phyloP scores from a whole-genome alignment of 306 rosid species.

The Senna tora region DNA sequence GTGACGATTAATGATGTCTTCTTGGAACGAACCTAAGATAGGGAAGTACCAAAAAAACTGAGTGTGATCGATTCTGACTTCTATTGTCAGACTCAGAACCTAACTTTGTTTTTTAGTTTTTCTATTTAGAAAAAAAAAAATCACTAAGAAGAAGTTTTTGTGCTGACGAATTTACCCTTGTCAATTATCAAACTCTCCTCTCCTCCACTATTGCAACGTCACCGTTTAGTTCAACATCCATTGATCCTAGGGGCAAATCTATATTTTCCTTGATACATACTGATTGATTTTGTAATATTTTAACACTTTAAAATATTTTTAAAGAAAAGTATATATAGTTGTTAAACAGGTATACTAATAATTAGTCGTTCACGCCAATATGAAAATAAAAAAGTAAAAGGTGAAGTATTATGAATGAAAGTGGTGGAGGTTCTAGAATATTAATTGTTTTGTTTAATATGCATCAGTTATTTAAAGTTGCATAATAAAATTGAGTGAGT shows the following conservation, averaged over 20 bases:
- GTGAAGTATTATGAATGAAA: not conserved
- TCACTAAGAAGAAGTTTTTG: not conserved
- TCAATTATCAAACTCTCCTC: not conserved
- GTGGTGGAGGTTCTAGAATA: not conserved
- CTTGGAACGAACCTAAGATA: slow-evolving; percentile 40
- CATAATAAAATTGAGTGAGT: not conserved
- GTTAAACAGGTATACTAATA: too few relatives aligned
- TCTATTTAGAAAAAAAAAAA: too few relatives aligned
- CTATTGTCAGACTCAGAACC: slow-evolving; percentile 33
- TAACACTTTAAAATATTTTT: too few relatives aligned
- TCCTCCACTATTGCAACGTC: not conserved
- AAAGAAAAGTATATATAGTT: too few relatives aligned
- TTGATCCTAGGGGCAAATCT: too few relatives aligned
- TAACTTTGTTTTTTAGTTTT: slow-evolving; percentile 23
- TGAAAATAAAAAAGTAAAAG: too few relatives aligned
- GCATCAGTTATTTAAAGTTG: not conserved
- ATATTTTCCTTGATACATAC: too few relatives aligned
- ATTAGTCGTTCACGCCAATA: not conserved
- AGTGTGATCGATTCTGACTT: slow-evolving; percentile 48
- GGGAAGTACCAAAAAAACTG: slow-evolving; percentile 41
- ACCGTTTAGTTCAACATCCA: too few relatives aligned
- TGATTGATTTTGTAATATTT: not conserved
- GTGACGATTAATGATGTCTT: slow-evolving; percentile 36
- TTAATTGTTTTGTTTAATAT: not conserved
- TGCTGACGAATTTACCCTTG: slow-evolving; percentile 21